Conservation (phyloP, 1,284 basidiomycete species). For the Chondrostereum purpureum region DNA sequence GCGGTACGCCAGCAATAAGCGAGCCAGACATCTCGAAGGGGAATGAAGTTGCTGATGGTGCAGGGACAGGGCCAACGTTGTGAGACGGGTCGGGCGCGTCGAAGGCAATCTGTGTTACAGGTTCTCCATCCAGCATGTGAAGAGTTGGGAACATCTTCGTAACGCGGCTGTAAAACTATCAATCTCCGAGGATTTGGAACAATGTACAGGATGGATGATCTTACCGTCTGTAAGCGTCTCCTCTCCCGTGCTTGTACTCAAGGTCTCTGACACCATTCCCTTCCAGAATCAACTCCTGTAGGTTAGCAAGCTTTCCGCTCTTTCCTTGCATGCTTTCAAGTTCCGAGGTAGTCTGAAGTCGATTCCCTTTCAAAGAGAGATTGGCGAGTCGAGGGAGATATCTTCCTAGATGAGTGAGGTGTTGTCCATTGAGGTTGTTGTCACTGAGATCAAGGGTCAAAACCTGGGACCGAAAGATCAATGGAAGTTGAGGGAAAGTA, state of each 20-base stretch:
- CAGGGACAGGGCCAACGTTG: conserved; percentile 29
- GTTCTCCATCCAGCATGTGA: conserved; percentile 69
- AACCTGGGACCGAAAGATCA: no score
- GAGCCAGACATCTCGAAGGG: conserved; percentile 67
- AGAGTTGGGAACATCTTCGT: conserved; percentile 63
- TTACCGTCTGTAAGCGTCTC: conserved; percentile 61
- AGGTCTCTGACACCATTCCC: conserved; percentile 76
- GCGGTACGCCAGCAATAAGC: conserved; percentile 72
- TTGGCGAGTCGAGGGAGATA: conserved; percentile 74
- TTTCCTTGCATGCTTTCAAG: conserved; percentile 57
- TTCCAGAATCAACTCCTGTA: conserved; percentile 72
- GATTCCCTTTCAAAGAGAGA: conserved; percentile 76
- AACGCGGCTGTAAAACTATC: conserved; percentile 48
- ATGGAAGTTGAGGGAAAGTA: no score
- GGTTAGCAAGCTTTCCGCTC: conserved; percentile 51
- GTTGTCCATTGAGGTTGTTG: conserved; percentile 45
- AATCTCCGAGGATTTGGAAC: conserved; percentile 8
- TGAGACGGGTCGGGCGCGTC: conserved; percentile 49
- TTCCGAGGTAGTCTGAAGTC: conserved; percentile 59
- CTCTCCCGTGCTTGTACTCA: conserved; percentile 49
- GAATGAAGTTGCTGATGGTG: conserved; percentile 57
- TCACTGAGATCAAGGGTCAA: conserved; percentile 71
- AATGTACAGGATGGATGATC: conserved; percentile 16
- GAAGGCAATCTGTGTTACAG: conserved; percentile 69
- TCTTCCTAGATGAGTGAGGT: conserved; percentile 51